phyloP scores from a whole-genome alignment of 2,329 filamentous ascomycete species.

The Stemphylium vesicarium region DNA sequence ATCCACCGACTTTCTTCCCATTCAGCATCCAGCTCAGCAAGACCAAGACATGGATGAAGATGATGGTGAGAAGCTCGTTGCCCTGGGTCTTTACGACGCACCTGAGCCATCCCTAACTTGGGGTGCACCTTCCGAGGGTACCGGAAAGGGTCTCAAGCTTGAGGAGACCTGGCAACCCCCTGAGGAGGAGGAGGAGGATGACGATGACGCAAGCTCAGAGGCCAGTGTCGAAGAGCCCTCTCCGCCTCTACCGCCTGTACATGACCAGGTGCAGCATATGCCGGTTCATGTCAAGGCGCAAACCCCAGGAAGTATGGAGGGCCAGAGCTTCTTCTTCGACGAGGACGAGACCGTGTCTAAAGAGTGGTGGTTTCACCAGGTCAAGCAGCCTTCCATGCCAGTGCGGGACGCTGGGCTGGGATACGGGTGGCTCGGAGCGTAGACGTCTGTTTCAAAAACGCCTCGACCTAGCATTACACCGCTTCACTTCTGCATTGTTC shows the following conservation, averaged over 20 bases:
- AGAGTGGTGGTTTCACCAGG: conserved; percentile 51
- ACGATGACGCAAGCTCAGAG: conserved; percentile 55
- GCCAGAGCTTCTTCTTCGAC: conserved; percentile 51
- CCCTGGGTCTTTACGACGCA: conserved; percentile 80
- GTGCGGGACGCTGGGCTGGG: conserved; percentile 48
- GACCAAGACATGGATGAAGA: conserved; percentile 61
- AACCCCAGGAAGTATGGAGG: conserved; percentile 43
- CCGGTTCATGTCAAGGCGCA: conserved; percentile 38
- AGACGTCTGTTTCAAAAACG: conserved; percentile 16
- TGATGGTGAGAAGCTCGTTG: conserved; percentile 75
- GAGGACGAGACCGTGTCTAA: conserved; percentile 47
- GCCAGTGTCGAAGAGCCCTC: conserved; percentile 48
- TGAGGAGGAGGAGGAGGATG: conserved; percentile 49
- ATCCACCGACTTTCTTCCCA: conserved; percentile 57
- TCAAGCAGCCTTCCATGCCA: conserved; percentile 45
- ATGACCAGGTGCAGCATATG: conserved; percentile 29
- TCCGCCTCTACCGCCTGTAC: conserved; percentile 31
- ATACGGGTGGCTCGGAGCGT: conserved; percentile 46
- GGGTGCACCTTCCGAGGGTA: conserved; percentile 56
- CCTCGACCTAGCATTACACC: conserved; percentile 13
- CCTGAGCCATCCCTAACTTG: conserved; percentile 67
- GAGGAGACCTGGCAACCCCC: conserved; percentile 81
- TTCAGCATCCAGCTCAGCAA: conserved; percentile 56
- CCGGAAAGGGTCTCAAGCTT: conserved; percentile 77
- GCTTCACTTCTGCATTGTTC: conserved; percentile 9